A percentile compares a stretch with the other conserved stretches of the same genome.
These are phyloP conservation scores for Lecanicillium sp. DNA, from an alignment of 2,329 filamentous ascomycete genomes.

Conservation along the genomic window DNA sequence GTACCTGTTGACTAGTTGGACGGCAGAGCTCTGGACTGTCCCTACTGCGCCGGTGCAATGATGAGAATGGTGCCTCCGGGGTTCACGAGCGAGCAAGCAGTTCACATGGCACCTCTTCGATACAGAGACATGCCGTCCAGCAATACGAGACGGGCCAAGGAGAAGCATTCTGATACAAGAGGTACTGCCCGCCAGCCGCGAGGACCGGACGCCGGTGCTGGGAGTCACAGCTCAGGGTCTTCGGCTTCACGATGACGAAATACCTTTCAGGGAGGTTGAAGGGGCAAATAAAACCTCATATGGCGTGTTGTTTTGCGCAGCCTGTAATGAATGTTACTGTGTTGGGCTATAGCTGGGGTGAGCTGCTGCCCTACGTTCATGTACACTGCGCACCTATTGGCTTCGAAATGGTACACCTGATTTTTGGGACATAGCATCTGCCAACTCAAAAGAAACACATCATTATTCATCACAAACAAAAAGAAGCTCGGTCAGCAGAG, in stretches of 20 bases:
- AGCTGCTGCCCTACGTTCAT: too few relatives aligned
- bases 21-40: slow-evolving; percentile 4
- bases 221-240: not conserved
- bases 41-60: slow-evolving; percentile 6
- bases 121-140: slow-evolving; percentile 6
- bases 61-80: slow-evolving; percentile 6
- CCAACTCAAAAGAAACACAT: too few relatives aligned
- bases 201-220: not conserved
- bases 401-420: too few relatives aligned
- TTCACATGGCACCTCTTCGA: slow-evolving; percentile 3
- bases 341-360: too few relatives aligned
- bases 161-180: not conserved
- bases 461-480: too few relatives aligned
- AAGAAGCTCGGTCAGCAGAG: too few relatives aligned
- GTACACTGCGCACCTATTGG: too few relatives aligned
- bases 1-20: not conserved
- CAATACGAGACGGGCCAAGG: not conserved
- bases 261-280: not conserved
- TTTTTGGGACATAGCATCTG: too few relatives aligned
- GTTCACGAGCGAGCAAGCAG: slow-evolving; percentile 7
- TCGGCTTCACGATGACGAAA: not conserved
- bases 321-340: too few relatives aligned
- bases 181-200: not conserved
- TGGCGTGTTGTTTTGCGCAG: too few relatives aligned
- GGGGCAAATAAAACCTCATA: too few relatives aligned